Percentiles rank a stretch among this genome's conserved stretches.
Evolutionary conservation across 257 asterid species (phyloP).

Genomic region (Nicotiana benthamiana): DNA sequence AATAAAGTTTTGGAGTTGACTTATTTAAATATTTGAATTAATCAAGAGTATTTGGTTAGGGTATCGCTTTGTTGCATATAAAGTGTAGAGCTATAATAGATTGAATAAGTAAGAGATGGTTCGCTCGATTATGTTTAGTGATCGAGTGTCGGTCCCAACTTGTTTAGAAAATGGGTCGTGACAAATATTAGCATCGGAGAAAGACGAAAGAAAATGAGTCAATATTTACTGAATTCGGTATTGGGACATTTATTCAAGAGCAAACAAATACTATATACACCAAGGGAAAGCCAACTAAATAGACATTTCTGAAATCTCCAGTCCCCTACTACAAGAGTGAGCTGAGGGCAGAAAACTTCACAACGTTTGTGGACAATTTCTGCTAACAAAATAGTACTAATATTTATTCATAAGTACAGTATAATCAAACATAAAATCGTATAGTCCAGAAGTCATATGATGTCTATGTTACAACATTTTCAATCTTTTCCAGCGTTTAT

Average conservation of each 20-base stretch:
- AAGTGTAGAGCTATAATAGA: too few species aligned
- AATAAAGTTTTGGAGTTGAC: too few species aligned
- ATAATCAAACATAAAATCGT: neutral
- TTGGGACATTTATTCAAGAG: neutral
- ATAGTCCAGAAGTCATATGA: neutral
- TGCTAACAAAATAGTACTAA: neutral
- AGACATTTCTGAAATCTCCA: neutral
- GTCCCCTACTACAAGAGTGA: neutral
- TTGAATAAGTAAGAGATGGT: too few species aligned
- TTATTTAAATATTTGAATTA: too few species aligned
- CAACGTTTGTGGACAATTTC: neutral
- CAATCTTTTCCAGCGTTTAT: neutral
- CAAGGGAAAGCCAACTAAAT: neutral
- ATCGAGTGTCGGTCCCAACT: too few species aligned
- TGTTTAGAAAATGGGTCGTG: too few species aligned
- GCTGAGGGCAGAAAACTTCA: neutral
- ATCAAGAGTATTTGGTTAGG: too few species aligned
- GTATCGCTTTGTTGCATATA: too few species aligned
- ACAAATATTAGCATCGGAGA: neutral
- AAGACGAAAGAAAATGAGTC: neutral
- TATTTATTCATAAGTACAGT: neutral
- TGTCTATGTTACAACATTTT: neutral
- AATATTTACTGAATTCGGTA: neutral
- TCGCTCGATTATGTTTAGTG: too few species aligned
- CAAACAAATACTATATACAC: neutral